Conservation (phyloP, 1,284 basidiomycete species). For the Ceratobasidium sp. region DNA sequence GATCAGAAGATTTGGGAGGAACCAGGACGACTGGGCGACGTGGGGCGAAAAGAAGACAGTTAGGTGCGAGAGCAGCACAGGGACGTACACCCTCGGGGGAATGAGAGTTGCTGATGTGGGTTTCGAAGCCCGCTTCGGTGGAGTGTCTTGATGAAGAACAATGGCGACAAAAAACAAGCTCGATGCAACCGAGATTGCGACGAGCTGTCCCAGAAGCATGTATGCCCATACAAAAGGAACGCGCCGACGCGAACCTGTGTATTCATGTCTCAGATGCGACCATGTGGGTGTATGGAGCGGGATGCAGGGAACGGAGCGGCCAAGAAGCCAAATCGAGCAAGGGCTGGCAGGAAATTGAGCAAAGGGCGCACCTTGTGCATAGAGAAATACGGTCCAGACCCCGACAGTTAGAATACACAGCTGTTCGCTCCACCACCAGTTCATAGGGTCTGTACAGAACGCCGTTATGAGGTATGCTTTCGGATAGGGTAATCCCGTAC, state of each 20-base stretch:
- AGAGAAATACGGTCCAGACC: conserved; percentile 66
- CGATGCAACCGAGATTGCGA: conserved; percentile 73
- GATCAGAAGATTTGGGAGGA: conserved; percentile 64
- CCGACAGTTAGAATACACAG: conserved; percentile 73
- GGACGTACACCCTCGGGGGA: conserved; percentile 52
- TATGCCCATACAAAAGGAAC: conserved; percentile 69
- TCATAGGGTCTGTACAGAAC: conserved; percentile 49
- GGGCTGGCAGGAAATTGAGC: conserved; percentile 1
- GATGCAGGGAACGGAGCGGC: no score
- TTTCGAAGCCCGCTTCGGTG: conserved; percentile 36
- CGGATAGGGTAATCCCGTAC: neutral
- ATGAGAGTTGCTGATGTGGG: conserved; percentile 39
- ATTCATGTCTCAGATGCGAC: neutral
- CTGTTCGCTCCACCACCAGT: conserved; percentile 80
- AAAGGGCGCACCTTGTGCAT: conserved; percentile 58
- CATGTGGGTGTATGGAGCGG: no score
- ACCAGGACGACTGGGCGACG: conserved; percentile 53
- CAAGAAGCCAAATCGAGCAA: conserved; percentile 1
- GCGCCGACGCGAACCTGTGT: conserved; percentile 53
- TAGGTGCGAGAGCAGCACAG: conserved; percentile 57
- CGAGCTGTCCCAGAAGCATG: conserved; percentile 77
- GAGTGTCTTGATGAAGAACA: conserved; percentile 50
- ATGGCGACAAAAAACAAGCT: conserved; percentile 71
- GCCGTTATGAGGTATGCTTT: neutral
- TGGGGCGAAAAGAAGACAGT: conserved; percentile 60